Evolutionary conservation across 371 early-diverging fungal species (phyloP).

Genomic region (Zychaea mexicana): DNA sequence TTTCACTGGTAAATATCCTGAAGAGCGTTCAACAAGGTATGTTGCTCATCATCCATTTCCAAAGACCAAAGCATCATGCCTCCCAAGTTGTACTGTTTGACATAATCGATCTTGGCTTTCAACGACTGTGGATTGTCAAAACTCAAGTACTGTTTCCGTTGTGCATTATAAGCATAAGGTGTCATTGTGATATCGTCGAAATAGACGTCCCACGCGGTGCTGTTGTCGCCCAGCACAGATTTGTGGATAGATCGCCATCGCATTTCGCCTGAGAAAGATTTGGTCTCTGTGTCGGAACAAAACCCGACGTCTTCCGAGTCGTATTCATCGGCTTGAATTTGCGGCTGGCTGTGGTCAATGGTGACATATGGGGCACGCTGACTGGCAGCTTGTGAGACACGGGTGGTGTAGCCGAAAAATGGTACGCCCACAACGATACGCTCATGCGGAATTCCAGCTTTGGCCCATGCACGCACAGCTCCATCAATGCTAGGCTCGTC

Average conservation of each 20-base stretch:
- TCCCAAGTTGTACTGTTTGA: constrained; percentile 38
- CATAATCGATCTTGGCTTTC: constrained; percentile 49
- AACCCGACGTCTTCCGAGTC: constrained; percentile 14
- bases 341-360: constrained; percentile 9
- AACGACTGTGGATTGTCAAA: constrained; percentile 61
- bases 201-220: constrained; percentile 26
- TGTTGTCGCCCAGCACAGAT: constrained; percentile 11
- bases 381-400: constrained; percentile 1
- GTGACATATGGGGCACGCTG: neutral
- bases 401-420: constrained; percentile 53
- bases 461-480: constrained; percentile 45
- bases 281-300: constrained; percentile 3
- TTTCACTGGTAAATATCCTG: constrained; percentile 29
- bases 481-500: constrained; percentile 19
- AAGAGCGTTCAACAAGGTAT: constrained; percentile 27
- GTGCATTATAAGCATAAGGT: constrained; percentile 57
- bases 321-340: constrained; percentile 25
- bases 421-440: constrained; percentile 58
- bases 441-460: constrained; percentile 56
- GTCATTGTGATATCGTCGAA: constrained; percentile 30
- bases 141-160: constrained; percentile 47
- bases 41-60: constrained; percentile 41
- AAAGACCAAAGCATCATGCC: constrained; percentile 64
- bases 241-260: constrained; percentile 23
- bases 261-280: constrained; percentile 23